Evolutionary conservation across 108 stramenopile species (phyloP).

Genomic region (Pseudonitzschia delicatissima): DNA sequence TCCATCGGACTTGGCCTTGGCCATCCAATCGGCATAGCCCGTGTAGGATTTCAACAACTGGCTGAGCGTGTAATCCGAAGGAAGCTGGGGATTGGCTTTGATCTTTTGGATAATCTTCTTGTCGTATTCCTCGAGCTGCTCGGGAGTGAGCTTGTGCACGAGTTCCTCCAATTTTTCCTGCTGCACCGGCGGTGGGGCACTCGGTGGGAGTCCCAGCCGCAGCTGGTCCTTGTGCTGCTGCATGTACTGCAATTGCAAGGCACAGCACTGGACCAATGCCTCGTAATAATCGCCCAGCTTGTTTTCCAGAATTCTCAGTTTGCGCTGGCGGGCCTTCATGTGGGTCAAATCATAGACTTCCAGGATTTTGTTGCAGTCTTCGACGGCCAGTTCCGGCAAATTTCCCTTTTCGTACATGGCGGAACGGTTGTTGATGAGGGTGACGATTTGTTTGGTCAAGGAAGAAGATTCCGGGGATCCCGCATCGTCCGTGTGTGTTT

Average conservation of each 20-base stretch:
- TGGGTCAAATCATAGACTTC: slow-evolving; percentile 56
- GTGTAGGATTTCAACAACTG: slow-evolving; percentile 80
- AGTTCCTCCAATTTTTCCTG: slow-evolving; percentile 84
- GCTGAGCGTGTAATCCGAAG: slow-evolving; percentile 72
- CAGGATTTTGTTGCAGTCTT: slow-evolving; percentile 72
- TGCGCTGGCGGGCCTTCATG: slow-evolving; percentile 78
- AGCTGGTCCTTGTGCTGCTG: slow-evolving; percentile 77
- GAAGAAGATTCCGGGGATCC: slow-evolving; percentile 31
- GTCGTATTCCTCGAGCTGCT: slow-evolving; percentile 49
- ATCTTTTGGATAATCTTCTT: slow-evolving; percentile 18
- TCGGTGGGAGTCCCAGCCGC: slow-evolving; percentile 64
- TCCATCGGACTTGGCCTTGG: slow-evolving; percentile 65
- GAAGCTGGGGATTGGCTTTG: slow-evolving; percentile 29
- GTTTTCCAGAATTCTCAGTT: slow-evolving; percentile 75
- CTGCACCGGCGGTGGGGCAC: slow-evolving; percentile 69
- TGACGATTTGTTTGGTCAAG: slow-evolving; percentile 69
- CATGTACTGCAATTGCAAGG: slow-evolving; percentile 81
- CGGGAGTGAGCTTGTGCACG: slow-evolving; percentile 60
- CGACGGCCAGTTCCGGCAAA: slow-evolving; percentile 71
- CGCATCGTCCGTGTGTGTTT: slow-evolving; percentile 15
- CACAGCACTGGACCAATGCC: slow-evolving; percentile 78
- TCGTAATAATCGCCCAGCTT: slow-evolving; percentile 35
- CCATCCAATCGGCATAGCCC: slow-evolving; percentile 86
- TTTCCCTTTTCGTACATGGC: slow-evolving; percentile 94
- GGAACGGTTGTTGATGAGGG: slow-evolving; percentile 85